phyloP scores from a whole-genome alignment of 257 asterid species.

The Solanum etuberosum region DNA sequence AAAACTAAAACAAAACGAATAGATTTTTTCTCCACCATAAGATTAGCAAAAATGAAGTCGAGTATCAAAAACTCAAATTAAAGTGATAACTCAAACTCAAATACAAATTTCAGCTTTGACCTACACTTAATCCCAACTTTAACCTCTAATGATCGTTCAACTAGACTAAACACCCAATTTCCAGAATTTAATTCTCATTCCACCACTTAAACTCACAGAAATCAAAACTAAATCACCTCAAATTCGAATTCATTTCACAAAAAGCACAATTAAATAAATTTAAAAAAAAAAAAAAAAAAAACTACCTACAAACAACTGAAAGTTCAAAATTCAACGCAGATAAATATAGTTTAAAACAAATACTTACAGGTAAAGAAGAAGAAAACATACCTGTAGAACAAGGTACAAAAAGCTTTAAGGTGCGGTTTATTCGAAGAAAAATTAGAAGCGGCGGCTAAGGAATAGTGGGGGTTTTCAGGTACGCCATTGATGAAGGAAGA shows the following conservation, averaged over 20 bases:
- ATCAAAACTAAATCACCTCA: not conserved
- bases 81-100: not conserved
- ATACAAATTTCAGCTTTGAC: not conserved
- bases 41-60: not conserved
- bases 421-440: not conserved
- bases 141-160: not conserved
- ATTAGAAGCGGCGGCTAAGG: constrained; percentile 50
- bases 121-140: not conserved
- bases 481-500: constrained; percentile 33
- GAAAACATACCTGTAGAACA: not conserved
- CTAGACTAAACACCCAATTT: not conserved
- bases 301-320: not conserved
- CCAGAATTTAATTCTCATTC: not conserved
- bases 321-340: not conserved
- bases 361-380: not conserved
- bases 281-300: not conserved
- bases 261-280: not conserved
- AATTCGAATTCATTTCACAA: not conserved
- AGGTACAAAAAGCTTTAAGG: not conserved
- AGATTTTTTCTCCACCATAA: not conserved
- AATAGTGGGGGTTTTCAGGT: constrained; percentile 30
- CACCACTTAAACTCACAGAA: not conserved
- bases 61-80: not conserved
- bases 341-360: not conserved
- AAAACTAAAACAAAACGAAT: not conserved